Base-by-base conservation (phyloP, 306 rosid genomes). In the Betula pendula region DNA sequence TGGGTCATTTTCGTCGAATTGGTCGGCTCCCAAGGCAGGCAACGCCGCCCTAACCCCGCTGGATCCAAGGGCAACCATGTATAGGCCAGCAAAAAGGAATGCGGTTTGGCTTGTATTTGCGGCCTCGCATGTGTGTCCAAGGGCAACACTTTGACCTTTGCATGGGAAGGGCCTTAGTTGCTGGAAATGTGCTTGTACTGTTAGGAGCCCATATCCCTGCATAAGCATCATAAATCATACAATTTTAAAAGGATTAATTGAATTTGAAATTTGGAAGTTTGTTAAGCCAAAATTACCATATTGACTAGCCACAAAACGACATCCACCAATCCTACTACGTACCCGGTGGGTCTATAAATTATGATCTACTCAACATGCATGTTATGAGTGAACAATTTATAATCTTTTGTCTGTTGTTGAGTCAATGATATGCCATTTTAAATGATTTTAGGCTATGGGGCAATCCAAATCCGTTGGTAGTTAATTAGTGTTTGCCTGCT, bases 11-110 rank as follows among this genome's bases (percentile, higher is more conserved):
- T 75, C 92, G 48, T 89, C 89, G 76, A 91, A 91, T 53, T 93
- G 98, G 49, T 93, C 93, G 25, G 97, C 97, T 16, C 98, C 98
- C 55, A 91, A 81, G 17, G 96, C 87, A 1, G 97, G 96, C 70
- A 93, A 78, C 27, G 95, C 92, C 3, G 91, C 87, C 75, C 91
- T 93, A 67, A 93, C 55, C 6, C 98, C 96, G 56, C 97, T 60
- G 1, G 89, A 83, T 77, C 98, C 98, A 55, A 93, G 49, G 6
- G 97, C 97, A 73, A 93, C 10, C 43, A 93, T 85, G 87, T 91
- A 93, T 3, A 93, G 80, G 0, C 96, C 97, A 5, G 44, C n/a
- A 51, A 82, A 91, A 19, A 93, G 92, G 27, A 91, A 78, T 8
- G 91, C 91, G 35, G 56, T 71, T 29, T 88, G 87, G 49, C 89